phyloP scores from a whole-genome alignment of 1,139 yeast genomes.

The Blastobotrys raffinosifermentans region DNA sequence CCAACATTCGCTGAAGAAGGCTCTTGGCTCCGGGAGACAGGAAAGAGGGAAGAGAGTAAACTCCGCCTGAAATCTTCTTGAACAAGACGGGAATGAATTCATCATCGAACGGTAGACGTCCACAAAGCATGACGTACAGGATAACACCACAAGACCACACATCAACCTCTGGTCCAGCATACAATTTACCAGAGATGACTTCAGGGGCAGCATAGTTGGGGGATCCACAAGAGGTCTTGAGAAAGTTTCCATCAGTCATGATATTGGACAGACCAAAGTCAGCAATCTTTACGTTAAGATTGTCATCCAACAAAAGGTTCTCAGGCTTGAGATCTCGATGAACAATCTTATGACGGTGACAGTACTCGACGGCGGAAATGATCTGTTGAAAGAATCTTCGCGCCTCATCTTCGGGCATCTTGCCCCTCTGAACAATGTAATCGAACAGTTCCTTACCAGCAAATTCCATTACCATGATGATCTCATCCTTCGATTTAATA shows the following conservation, averaged over 20 bases:
- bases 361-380: constrained; percentile 95
- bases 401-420: constrained; percentile 92
- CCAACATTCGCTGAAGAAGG: constrained; percentile 84
- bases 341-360: constrained; percentile 96
- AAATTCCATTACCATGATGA: constrained; percentile 94
- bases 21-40: constrained; percentile 84
- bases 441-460: constrained; percentile 96
- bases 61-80: constrained; percentile 92
- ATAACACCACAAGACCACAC: constrained; percentile 99
- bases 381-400: constrained; percentile 95
- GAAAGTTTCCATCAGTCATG: constrained; percentile 96
- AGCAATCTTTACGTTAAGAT: constrained; percentile 89
- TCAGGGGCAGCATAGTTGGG: constrained; percentile 99
- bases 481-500: constrained; percentile 91
- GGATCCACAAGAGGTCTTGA: constrained; percentile 94
- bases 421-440: constrained; percentile 90
- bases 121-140: constrained; percentile 92
- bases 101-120: constrained; percentile 95
- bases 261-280: constrained; percentile 94
- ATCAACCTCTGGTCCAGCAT: constrained; percentile 98
- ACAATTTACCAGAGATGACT: constrained; percentile 90
- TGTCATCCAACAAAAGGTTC: constrained; percentile 83
- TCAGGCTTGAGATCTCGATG: constrained; percentile 96
- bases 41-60: constrained; percentile 86
- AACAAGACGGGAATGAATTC: constrained; percentile 95